Base-by-base conservation (phyloP, 345 rosid genomes). In the Sonneratia caseolaris region DNA sequence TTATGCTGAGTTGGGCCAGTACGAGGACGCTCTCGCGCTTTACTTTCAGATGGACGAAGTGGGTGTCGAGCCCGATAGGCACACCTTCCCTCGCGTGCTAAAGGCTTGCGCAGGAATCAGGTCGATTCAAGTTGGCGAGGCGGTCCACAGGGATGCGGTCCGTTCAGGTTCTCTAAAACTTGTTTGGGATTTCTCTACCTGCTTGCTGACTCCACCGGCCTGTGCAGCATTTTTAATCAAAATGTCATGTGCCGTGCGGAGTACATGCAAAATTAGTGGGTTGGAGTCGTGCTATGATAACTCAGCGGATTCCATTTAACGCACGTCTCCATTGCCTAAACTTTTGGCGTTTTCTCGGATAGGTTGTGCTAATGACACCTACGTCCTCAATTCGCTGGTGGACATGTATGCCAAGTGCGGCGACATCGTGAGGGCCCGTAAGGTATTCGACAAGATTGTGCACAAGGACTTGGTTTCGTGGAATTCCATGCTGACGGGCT, bases 371-470 rank as follows among this genome's bases (percentile, higher is more conserved):
- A 66, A 71, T 48, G 93, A 91, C 68, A 84, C 75, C 22, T 89
- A 81, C 76, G 89, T 86, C 68, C 85, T 84, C 24, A 89, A 88
- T 79, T 85, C 98, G 47, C 97, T 93, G 75, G 90, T 89, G 7
- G 90, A 87, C 78, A 88, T 91, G 98, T 93, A 93, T 71, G 88
- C 98, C 3, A 93, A 93, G 78, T 89, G 98, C 51, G 96, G 97
- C 35, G 97, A 93, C 76, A 89, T 91, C 82, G 90, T 86, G 42
- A 85, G 81, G 79, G 97, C 89, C 67, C 79, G 87, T 70, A 87
- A 73, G 80, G 82, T 93, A 67, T 91, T 89, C 9, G 92, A 89
- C 42, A 80, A 76, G 77, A 93, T 88, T 66, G 78, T 59, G 65
- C 48, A 22, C 3, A 87, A 82, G 79, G 96, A 89, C 68, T 76